A percentile compares a stretch with the other conserved stretches of the same genome.
Evolutionary conservation across 208 protist genomes (phyloP).

Genomic region (Trypanosoma boissoni): DNA sequence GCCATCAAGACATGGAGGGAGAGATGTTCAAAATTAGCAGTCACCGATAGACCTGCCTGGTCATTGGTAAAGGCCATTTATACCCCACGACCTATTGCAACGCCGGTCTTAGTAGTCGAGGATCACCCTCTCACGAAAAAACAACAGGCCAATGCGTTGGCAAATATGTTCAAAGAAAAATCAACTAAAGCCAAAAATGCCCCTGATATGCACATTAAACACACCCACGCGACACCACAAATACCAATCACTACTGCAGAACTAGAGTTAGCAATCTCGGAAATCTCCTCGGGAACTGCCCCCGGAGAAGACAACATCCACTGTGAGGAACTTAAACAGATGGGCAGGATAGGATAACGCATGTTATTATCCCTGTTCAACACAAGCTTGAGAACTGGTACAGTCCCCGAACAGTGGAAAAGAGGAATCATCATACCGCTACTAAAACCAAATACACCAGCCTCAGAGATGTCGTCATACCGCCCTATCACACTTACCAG

Average conservation of each 20-base stretch:
- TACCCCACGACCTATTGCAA: background rate
- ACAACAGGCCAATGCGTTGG: background rate
- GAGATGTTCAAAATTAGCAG: background rate
- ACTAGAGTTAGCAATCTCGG: background rate
- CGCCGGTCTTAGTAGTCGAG: background rate
- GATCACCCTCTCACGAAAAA: background rate
- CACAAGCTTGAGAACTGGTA: slow-evolving; percentile 11
- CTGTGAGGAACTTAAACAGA: background rate
- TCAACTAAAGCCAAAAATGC: too few relatives aligned
- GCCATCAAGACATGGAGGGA: background rate
- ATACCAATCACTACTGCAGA: background rate
- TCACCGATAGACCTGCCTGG: background rate
- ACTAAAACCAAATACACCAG: slow-evolving; percentile 28
- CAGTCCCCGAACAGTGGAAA: slow-evolving; percentile 22
- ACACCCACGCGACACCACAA: background rate
- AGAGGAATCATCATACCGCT: slow-evolving; percentile 24
- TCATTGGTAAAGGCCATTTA: background rate
- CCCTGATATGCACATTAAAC: too few relatives aligned
- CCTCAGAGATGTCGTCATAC: slow-evolving; percentile 11
- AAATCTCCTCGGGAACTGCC: background rate
- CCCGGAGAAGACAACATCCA: background rate
- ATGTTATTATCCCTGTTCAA: slow-evolving; percentile 16
- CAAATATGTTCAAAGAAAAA: background rate
- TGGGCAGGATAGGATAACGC: background rate
- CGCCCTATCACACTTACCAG: slow-evolving; percentile 26